A percentile compares a stretch with the other conserved stretches of the same genome.
phyloP scores from a whole-genome alignment of 2,329 filamentous ascomycete species.

The Fusarium lyarnte region DNA sequence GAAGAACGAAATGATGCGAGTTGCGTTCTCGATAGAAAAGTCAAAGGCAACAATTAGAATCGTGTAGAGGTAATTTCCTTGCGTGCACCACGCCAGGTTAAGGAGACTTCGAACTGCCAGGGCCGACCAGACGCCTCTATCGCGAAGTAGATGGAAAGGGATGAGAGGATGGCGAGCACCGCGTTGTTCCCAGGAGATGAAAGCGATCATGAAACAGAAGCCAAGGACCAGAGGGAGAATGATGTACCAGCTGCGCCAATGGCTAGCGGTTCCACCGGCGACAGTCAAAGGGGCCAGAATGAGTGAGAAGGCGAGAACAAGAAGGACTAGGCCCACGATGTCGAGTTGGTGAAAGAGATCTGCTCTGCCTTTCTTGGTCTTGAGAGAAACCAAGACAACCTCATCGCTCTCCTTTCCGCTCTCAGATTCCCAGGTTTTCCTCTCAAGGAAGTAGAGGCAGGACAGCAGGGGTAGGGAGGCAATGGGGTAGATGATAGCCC shows the following conservation, averaged over 20 bases:
- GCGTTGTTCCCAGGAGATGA: slow-evolving; percentile 63
- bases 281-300: slow-evolving; percentile 63
- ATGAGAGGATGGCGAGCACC: slow-evolving; percentile 62
- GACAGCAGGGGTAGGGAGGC: slow-evolving; percentile 64
- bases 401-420: slow-evolving; percentile 10
- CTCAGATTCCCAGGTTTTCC: slow-evolving; percentile 22
- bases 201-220: slow-evolving; percentile 58
- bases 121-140: slow-evolving; percentile 70
- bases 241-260: slow-evolving; percentile 62
- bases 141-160: slow-evolving; percentile 65
- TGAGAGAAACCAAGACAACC: not conserved
- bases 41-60: slow-evolving; percentile 67
- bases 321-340: slow-evolving; percentile 57
- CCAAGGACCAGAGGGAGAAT: slow-evolving; percentile 63
- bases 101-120: slow-evolving; percentile 62
- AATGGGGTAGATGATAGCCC: slow-evolving; percentile 67
- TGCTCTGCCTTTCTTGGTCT: slow-evolving; percentile 45
- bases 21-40: slow-evolving; percentile 63
- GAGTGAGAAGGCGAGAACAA: slow-evolving; percentile 58
- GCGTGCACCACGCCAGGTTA: slow-evolving; percentile 65
- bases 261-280: slow-evolving; percentile 57
- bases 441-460: slow-evolving; percentile 50
- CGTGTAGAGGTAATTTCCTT: slow-evolving; percentile 69
- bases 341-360: slow-evolving; percentile 68
- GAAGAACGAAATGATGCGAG: slow-evolving; percentile 66